Evolutionary conservation across 129 eudicot genomes (phyloP), one percentile per base, ranked within the genome.

Genomic region (Chrysanthemum makinoi): DNA sequence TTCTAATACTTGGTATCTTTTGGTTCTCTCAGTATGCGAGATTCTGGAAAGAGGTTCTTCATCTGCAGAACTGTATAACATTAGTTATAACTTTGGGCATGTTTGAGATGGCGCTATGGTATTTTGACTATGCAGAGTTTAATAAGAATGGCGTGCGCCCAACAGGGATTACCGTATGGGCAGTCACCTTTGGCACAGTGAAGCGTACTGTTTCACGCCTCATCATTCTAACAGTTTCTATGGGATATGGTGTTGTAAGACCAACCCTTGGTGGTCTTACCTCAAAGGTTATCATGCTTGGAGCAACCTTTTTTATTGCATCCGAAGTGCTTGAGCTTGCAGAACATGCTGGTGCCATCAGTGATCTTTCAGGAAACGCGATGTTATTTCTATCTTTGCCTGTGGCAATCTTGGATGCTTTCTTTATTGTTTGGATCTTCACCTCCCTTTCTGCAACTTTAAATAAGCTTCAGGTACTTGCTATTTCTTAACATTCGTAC

Each of bases 241-340:
- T 91, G 97, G 97, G 97, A n/a, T 91, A 84, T 70, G 97, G 97
- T 81, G 97, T 91, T 73, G 97, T 91, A 59, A 91, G 95, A 69
- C 97, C 97, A 44, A 91, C 97, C 19, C 80, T 91, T 67, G 97
- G 97, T 58, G 97, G 97, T 62, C 91, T 91, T 51, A 87, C 97
- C 19, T 87, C 91, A 57, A 91, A 85, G 69, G 95, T 87, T 53
- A 39, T 83, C 24, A 77, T 80, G 82, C 91, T 91, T 73, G 97
- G 97, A 73, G 89, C 75, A n/a, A 91, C 97, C 54, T 91, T 91
- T 74, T 85, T 91, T 76, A 52, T 91, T 53, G 97, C 97, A 66
- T 87, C 97, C 14, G 95, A 87, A 81, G 87, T 91, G 54, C 93
- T 91, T 79, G 97, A 91, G 70, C 66, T 91, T 72, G 84, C 88